Evolutionary conservation across 495 filamentous ascomycete species (phyloP).

Genomic region (Talaromyces adpressus): DNA sequence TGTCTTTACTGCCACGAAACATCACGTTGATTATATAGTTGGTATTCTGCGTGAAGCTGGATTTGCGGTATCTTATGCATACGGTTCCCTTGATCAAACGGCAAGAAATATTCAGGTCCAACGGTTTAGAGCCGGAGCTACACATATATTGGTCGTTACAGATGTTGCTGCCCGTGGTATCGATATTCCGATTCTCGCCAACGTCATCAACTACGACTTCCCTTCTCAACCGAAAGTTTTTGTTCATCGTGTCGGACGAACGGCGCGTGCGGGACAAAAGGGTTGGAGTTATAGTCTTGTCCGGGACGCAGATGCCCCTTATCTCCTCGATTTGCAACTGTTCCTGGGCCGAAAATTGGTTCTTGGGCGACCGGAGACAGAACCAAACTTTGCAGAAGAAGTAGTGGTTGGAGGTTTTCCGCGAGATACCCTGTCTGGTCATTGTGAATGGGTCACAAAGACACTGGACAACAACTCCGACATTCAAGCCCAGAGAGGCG

Average conservation of each 20-base stretch:
- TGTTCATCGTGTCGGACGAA: constrained; percentile 92
- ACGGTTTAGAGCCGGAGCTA: constrained; percentile 73
- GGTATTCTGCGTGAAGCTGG: constrained; percentile 64
- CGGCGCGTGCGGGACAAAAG: constrained; percentile 81
- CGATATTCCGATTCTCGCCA: constrained; percentile 91
- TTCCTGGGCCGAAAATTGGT: constrained; percentile 80
- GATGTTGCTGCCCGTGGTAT: constrained; percentile 97
- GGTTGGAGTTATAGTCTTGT: constrained; percentile 96
- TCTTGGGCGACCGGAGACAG: constrained; percentile 48
- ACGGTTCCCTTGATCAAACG: constrained; percentile 88
- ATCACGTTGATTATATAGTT: constrained; percentile 93
- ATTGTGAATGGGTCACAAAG: constrained; percentile 72
- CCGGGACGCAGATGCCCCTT: constrained; percentile 75
- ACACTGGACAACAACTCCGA: constrained; percentile 69
- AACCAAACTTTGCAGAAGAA: constrained; percentile 67
- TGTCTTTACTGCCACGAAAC: constrained; percentile 88
- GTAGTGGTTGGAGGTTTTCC: constrained; percentile 69
- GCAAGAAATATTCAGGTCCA: constrained; percentile 86
- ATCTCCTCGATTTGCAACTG: constrained; percentile 89
- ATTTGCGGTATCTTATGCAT: constrained; percentile 85
- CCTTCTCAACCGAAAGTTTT: constrained; percentile 95
- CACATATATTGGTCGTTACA: constrained; percentile 92
- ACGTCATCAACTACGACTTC: constrained; percentile 99
- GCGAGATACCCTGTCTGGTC: constrained; percentile 61
- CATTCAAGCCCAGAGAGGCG: constrained; percentile 57